Base-by-base conservation (phyloP, 176 grass and related monocot species). In the Avena eriantha region DNA sequence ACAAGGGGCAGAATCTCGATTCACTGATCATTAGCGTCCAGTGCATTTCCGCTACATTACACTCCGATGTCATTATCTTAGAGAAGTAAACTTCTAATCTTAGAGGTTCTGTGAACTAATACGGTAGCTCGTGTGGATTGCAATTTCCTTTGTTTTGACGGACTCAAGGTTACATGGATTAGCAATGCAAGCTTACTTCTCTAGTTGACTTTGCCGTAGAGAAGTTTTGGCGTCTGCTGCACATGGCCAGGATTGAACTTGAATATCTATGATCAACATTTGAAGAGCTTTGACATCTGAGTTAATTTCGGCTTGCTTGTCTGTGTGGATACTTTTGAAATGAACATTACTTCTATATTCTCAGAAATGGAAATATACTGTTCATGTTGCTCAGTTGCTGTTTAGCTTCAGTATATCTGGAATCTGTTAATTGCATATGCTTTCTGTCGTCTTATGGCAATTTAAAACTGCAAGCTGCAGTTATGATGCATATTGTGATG, bases 351-450 rank as follows among this genome's bases (percentile, higher is more conserved):
- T 73, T 73, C 14, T 72, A 14, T 22, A 4, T 46, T 72, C n/a
- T 22, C 10, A 47, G 41, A 73, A 23, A 15, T 23, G n/a, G 43
- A 26, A 47, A 26, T 48, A 73, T 16, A 43, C 1, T 23, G 6
- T 73, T 26, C 43, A 13, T 73, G 46, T 74, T 74, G 70, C 43
- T 26, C 43, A 5, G 19, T 16, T 74, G 43, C 13, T 49, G 23
- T 74, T 15, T 24, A 26, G 43, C 45, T 74, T 49, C 45, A 46
- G 7, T 24, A 48, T 24, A 23, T 47, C 71, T 49, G 71, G 45
- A 74, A 74, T 73, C 43, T 73, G 22, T 73, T 48, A 14, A 24
- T 24, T 73, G n/a, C 24, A 69, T 69, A 24, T 73, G 70, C n/a
- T 48, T 43, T 48, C 39, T 73, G 21, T 73, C 21, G 23, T 14